These are phyloP conservation scores for Helichrysum umbraculigerum DNA, from an alignment of 129 eudicot genomes.

Conservation along the genomic window DNA sequence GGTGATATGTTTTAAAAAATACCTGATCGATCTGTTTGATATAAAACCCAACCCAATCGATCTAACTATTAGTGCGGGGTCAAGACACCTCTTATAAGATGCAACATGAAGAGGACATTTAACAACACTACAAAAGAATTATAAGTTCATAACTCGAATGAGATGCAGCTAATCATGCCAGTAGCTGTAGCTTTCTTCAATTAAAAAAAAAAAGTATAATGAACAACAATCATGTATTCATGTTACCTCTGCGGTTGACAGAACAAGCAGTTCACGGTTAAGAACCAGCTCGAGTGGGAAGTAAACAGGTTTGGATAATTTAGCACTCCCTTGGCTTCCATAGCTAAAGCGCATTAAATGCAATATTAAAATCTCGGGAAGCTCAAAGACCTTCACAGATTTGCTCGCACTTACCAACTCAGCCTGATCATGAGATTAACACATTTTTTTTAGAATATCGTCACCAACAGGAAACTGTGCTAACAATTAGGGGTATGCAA, in stretches of 20 bases:
- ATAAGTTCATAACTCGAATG: constrained; percentile 2
- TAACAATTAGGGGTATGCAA: neutral
- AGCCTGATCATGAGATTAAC: constrained; percentile 44
- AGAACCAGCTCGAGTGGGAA: constrained; percentile 70
- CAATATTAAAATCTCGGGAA: constrained; percentile 69
- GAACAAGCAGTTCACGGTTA: constrained; percentile 58
- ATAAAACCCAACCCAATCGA: neutral
- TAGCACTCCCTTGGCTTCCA: constrained; percentile 81
- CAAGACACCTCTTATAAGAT: neutral
- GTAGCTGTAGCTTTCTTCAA: neutral
- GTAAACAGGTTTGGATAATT: constrained; percentile 63
- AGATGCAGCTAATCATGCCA: neutral
- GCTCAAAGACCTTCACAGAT: constrained; percentile 69
- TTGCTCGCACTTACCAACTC: constrained; percentile 84
- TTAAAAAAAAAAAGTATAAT: neutral
- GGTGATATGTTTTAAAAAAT: neutral
- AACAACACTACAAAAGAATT: neutral
- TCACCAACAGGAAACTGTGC: neutral
- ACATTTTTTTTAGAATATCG: neutral
- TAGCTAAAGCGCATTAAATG: constrained; percentile 89
- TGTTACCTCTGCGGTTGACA: constrained; percentile 59
- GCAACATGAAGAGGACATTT: neutral
- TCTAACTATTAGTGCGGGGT: neutral
- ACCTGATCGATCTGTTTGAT: neutral
- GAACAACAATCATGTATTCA: constrained; percentile 10